These are phyloP conservation scores for Hypoxylon sp. DNA, from an alignment of 2,329 filamentous ascomycete genomes.

Conservation along the genomic window DNA sequence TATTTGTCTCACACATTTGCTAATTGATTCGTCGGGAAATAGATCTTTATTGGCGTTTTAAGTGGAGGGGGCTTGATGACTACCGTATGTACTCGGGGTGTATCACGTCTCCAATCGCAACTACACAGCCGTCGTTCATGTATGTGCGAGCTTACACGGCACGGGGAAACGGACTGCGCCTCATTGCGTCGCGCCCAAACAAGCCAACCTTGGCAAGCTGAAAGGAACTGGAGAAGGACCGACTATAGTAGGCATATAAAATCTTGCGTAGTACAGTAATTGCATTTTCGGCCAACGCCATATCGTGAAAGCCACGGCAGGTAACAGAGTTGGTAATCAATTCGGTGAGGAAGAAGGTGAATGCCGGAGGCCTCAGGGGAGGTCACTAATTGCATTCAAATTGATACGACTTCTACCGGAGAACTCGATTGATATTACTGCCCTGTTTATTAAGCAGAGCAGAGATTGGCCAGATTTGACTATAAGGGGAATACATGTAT, in stretches of 20 bases:
- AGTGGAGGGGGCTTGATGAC: neutral
- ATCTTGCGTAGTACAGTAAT: conserved; percentile 6
- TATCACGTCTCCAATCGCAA: neutral
- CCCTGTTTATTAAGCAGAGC: neutral
- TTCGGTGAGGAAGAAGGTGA: neutral
- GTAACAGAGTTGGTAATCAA: neutral
- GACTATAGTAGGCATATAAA: neutral
- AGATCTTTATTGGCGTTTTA: neutral
- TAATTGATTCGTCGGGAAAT: neutral
- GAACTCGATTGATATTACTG: neutral
- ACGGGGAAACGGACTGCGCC: conserved; percentile 10
- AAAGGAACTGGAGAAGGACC: neutral
- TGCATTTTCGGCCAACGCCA: conserved; percentile 4
- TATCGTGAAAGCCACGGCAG: neutral
- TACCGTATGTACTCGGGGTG: neutral
- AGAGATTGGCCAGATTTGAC: neutral
- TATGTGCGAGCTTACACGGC: neutral
- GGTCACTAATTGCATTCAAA: neutral
- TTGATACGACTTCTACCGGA: neutral
- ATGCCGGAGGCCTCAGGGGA: neutral
- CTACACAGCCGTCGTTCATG: neutral
- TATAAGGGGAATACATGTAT: neutral
- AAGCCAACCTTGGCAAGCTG: neutral
- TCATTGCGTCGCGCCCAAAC: conserved; percentile 2
- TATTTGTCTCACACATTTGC: conserved; percentile 1